Conservation (phyloP, 2,329 filamentous ascomycete species). For the Paraphaeosphaeria minitans region DNA sequence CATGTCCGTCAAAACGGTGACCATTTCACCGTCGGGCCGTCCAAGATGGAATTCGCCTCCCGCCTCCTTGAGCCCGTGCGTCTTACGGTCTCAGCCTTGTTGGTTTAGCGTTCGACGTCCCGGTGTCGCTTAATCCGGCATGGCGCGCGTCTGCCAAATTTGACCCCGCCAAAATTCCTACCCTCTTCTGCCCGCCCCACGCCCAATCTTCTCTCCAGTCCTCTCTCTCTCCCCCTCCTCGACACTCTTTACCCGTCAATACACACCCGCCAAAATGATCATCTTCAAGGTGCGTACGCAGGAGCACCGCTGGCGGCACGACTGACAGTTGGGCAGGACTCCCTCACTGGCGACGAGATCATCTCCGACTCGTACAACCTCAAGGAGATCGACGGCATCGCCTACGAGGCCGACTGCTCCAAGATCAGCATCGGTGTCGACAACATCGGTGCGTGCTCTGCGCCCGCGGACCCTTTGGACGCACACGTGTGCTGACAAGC, state of each 20-base stretch:
- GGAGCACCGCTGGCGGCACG: constrained; percentile 24
- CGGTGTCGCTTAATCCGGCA: constrained; percentile 4
- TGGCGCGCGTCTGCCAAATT: constrained; percentile 25
- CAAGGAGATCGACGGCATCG: constrained; percentile 76
- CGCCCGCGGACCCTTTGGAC: background rate
- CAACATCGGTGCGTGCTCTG: constrained; percentile 65
- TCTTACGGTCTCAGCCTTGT: background rate
- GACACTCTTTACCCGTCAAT: constrained; percentile 15
- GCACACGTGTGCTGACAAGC: constrained; percentile 12
- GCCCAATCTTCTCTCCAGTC: constrained; percentile 10
- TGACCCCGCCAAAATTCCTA: constrained; percentile 36
- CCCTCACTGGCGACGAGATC: constrained; percentile 89
- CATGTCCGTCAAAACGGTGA: constrained; percentile 4
- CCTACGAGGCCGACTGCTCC: constrained; percentile 89
- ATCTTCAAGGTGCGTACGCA: constrained; percentile 59
- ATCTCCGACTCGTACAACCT: constrained; percentile 93
- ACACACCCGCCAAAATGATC: constrained; percentile 55
- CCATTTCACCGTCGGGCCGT: background rate
- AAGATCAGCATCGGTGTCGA: constrained; percentile 83
- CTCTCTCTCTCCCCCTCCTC: constrained; percentile 9
- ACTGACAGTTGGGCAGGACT: constrained; percentile 66
- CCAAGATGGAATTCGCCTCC: constrained; percentile 7
- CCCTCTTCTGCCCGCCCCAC: constrained; percentile 7
- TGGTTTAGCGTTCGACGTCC: constrained; percentile 8
- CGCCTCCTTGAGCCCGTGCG: constrained; percentile 5